Evolutionary conservation across 2,329 filamentous ascomycete genomes (phyloP), one percentile per base, ranked within the genome.

Genomic region (Calonectria pseudoreteaudii): DNA sequence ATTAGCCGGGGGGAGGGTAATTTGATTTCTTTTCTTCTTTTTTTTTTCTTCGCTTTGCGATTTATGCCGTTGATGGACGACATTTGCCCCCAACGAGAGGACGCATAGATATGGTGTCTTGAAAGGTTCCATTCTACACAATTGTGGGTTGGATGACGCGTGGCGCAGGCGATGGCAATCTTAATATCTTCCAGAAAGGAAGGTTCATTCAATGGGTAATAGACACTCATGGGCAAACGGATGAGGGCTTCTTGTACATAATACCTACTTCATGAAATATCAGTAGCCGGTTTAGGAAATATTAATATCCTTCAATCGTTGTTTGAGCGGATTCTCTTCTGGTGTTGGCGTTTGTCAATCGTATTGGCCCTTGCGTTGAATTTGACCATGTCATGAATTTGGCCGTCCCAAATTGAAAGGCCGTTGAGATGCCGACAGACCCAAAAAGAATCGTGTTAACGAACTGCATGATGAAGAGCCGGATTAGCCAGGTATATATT

Each of bases 211-310:
- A 62, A 72, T 62, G 70, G 26, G 53, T 60, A 34, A 71, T 76
- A 73, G 65, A 77, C 50, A 49, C 60, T 26, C 30, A 36, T 31
- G 56, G 56, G 56, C 28, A 68, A 68, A 30, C 49, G 68, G 71
- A 23, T 38, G 44, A 28, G 14, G 23, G 36, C 13, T 26, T 41
- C 58, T 73, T 71, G 67, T 67, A 75, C 67, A 72, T 60, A 68
- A 71, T 65, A 65, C 67, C 58, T 49, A 65, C 41, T 53, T 58
- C 41, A 65, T 73, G 60, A 65, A 60, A 73, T 44, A 74, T 68
- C 56, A 30, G 49, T 66, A 72, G 41, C 49, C 44, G 47, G 13
- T 23, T 53, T 60, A 66, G 36, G 38, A 41, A 30, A 64, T 49
- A 69, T 28, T 60, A 64, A 53, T 70, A 71, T 50, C 64, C 31